These are phyloP conservation scores for Boletus coccyginus DNA, from an alignment of 768 basidiomycete species.

Conservation along the genomic window DNA sequence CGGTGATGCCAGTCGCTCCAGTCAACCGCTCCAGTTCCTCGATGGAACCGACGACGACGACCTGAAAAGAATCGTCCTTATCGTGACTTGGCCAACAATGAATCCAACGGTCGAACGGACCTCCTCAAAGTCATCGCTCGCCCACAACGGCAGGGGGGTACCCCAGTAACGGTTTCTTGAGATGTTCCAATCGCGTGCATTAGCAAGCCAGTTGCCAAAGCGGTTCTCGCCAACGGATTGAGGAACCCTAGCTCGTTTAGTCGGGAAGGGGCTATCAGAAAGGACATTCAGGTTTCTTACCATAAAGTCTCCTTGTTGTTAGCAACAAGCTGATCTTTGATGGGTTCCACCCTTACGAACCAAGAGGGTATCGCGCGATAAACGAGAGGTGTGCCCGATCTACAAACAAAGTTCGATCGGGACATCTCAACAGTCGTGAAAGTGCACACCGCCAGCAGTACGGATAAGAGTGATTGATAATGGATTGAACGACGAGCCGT, in stretches of 20 bases:
- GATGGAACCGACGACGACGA: slow-evolving; percentile 85
- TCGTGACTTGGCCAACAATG: not conserved
- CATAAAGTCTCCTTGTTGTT: slow-evolving; percentile 92
- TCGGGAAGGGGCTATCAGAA: not conserved
- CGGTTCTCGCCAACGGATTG: slow-evolving; percentile 85
- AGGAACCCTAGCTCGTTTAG: slow-evolving; percentile 69
- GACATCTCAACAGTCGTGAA: not conserved
- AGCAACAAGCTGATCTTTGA: slow-evolving; percentile 81
- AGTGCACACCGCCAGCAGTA: slow-evolving; percentile 87
- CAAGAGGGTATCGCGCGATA: slow-evolving; percentile 95
- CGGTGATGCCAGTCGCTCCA: slow-evolving; percentile 78
- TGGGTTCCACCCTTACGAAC: slow-evolving; percentile 88
- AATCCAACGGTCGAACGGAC: slow-evolving; percentile 27
- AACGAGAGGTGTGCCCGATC: slow-evolving; percentile 92
- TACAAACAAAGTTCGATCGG: slow-evolving; percentile 27
- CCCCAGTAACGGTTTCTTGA: slow-evolving; percentile 99
- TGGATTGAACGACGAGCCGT: slow-evolving; percentile 83
- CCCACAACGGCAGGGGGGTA: slow-evolving; percentile 96
- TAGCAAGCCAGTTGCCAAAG: slow-evolving; percentile 96
- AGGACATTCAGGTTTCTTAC: slow-evolving; percentile 37
- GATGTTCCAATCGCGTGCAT: slow-evolving; percentile 99
- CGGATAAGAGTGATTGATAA: slow-evolving; percentile 88
- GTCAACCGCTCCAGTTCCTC: slow-evolving; percentile 84
- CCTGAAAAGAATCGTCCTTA: slow-evolving; percentile 37
- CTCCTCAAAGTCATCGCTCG: slow-evolving; percentile 89